Base-by-base conservation (phyloP, 225 moss, liverwort and hornwort genomes). In the Ulota crispa region DNA sequence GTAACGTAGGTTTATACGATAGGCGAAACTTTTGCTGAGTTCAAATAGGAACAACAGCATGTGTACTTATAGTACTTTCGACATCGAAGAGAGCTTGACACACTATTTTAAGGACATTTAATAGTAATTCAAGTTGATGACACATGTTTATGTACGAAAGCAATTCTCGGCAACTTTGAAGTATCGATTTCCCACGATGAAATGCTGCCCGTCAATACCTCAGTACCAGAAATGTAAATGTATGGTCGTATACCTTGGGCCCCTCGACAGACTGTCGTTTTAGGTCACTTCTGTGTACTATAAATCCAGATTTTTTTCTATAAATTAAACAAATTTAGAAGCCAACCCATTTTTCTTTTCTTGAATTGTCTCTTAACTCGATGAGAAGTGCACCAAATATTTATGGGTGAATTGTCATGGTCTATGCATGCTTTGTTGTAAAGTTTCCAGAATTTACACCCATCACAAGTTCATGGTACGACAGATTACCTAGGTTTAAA, bases 241-340 rank as follows among this genome's bases (percentile, higher is more conserved):
- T 6, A 2, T 0, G 5, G 7, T 14, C 0, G 0, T 11, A 9
- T 12, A 0, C 8, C 1, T 64, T 27, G 15, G 4, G 70, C 14
- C 8, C 27, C 21, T 21, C 0, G 9, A 73, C 10, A 34, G 20
- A 34, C 27, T 13, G 20, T 2, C 23, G 5, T 9, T 8, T 4
- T 9, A 2, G 5, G 7, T 1, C 8, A 5, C 6, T 16, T 10
- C 5, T 23, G 10, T n/a, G 15, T 14, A 21, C 56, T 9, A 31
- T 16, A 8, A n/a, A 28, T 28, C 28, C 14, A 5, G 4, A 14
- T 14, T 27, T 34, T 31, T 42, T 16, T 1, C 1, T 8, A 16
- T 15, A 45, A 26, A 15, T 7, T 45, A 14, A 7, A 14, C 20
- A 50, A 71, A 30, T 9, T 21, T 13, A 14, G 9, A 2, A 50